A percentile compares a stretch with the other conserved stretches of the same genome.
Evolutionary conservation across 192 early-diverging fungal genomes (phyloP).

Genomic region (Glomus cerebriforme): DNA sequence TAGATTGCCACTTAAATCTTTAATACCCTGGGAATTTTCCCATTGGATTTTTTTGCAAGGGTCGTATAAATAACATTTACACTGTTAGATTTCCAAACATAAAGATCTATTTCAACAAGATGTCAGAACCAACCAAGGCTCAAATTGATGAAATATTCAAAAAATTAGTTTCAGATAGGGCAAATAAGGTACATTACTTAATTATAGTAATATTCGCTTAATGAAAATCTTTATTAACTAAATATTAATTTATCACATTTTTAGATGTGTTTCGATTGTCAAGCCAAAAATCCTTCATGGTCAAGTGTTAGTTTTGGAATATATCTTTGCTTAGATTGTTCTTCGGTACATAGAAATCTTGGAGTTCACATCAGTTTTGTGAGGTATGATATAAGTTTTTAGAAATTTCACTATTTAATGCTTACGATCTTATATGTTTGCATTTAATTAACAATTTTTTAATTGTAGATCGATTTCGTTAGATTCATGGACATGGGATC

Average conservation of each 20-base stretch:
- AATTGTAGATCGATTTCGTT: slow-evolving; percentile 70
- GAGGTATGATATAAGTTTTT: slow-evolving; percentile 51
- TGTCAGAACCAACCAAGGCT: slow-evolving; percentile 52
- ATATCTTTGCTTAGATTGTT: slow-evolving; percentile 96
- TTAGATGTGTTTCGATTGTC: slow-evolving; percentile 94
- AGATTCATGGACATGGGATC: slow-evolving; percentile 92
- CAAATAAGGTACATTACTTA: slow-evolving; percentile 59
- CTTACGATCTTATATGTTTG: neutral
- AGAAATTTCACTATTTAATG: neutral
- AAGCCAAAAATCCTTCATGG: slow-evolving; percentile 94
- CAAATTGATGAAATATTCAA: slow-evolving; percentile 68
- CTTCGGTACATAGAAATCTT: slow-evolving; percentile 92
- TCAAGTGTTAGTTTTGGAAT: slow-evolving; percentile 91
- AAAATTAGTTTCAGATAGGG: slow-evolving; percentile 61
- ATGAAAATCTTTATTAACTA: neutral
- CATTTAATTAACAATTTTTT: neutral
- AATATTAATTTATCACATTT: no score
- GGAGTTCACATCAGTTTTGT: slow-evolving; percentile 99
- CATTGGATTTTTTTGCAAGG: no score
- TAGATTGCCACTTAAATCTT: no score
- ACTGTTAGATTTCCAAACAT: no score
- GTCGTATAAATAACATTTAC: no score
- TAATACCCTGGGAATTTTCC: no score
- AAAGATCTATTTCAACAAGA: slow-evolving; percentile 7
- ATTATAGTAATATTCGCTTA: neutral